phyloP scores from a whole-genome alignment of 345 rosid species.

The Clausena lansium region DNA sequence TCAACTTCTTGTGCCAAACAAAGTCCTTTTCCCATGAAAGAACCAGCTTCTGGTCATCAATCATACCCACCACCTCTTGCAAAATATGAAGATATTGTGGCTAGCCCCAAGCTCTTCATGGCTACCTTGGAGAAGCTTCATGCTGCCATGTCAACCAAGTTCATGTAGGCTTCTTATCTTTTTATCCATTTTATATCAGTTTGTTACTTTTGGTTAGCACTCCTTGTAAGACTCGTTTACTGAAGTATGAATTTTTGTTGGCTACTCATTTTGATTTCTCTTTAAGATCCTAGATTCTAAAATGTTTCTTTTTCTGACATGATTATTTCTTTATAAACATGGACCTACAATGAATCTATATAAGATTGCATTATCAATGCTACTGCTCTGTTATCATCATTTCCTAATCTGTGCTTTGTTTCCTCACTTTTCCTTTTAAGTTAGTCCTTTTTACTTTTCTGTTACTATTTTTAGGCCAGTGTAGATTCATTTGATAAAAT shows the following conservation, averaged over 20 bases:
- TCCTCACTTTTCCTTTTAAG: neutral
- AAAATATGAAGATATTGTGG: constrained; percentile 65
- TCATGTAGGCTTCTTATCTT: constrained; percentile 55
- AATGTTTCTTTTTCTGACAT: neutral
- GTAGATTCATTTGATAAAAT: neutral
- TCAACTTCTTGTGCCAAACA: constrained; percentile 78
- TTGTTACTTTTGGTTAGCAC: neutral
- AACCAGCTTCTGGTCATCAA: constrained; percentile 30
- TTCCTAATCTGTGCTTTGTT: neutral
- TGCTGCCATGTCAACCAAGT: constrained; percentile 78
- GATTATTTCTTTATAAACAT: neutral
- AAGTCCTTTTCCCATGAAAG: constrained; percentile 48
- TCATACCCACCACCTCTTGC: constrained; percentile 63
- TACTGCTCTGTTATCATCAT: neutral
- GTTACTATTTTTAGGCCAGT: neutral
- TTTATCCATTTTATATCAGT: neutral
- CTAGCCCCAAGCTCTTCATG: constrained; percentile 61
- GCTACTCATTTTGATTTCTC: neutral
- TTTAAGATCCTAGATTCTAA: neutral
- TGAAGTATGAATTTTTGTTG: neutral
- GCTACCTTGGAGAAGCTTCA: constrained; percentile 75
- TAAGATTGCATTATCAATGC: neutral
- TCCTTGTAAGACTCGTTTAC: neutral
- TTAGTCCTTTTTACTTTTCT: neutral
- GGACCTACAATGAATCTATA: neutral